Evolutionary conservation across 2,329 filamentous ascomycete genomes (phyloP).

Genomic region (Cytospora mali): DNA sequence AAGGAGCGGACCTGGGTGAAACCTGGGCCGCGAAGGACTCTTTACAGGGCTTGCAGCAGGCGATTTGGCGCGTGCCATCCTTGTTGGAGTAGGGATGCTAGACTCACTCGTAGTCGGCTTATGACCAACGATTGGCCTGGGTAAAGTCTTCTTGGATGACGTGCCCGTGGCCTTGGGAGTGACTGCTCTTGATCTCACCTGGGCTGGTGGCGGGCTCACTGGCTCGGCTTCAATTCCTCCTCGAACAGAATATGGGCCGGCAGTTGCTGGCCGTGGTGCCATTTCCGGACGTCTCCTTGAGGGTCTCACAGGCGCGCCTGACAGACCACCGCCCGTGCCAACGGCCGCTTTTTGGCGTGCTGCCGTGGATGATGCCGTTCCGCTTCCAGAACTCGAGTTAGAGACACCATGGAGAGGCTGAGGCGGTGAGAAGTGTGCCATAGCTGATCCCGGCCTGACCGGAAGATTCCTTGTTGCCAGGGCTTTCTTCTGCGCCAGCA

Average conservation of each 20-base stretch:
- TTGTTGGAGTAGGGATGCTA: slow-evolving; percentile 50
- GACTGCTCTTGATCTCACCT: slow-evolving; percentile 46
- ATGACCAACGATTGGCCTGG: slow-evolving; percentile 52
- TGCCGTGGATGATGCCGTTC: slow-evolving; percentile 37
- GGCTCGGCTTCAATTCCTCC: slow-evolving; percentile 7
- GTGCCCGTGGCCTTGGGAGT: slow-evolving; percentile 55
- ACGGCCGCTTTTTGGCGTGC: slow-evolving; percentile 49
- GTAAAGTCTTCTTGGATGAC: slow-evolving; percentile 55
- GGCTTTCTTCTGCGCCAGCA: slow-evolving; percentile 79
- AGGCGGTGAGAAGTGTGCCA: slow-evolving; percentile 62
- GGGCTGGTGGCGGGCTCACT: slow-evolving; percentile 26
- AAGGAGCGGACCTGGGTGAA: slow-evolving; percentile 22
- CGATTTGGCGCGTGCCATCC: slow-evolving; percentile 38
- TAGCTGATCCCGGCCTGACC: slow-evolving; percentile 62
- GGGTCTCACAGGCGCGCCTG: slow-evolving; percentile 65
- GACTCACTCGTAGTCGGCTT: slow-evolving; percentile 54
- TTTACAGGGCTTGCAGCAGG: slow-evolving; percentile 41
- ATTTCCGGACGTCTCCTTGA: slow-evolving; percentile 60
- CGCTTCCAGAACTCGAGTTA: slow-evolving; percentile 38
- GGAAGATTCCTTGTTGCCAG: slow-evolving; percentile 56
- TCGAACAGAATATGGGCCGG: slow-evolving; percentile 67
- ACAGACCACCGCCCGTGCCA: slow-evolving; percentile 60
- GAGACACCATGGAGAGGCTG: slow-evolving; percentile 46
- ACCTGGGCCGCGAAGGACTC: slow-evolving; percentile 40
- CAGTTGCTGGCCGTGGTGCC: slow-evolving; percentile 62